Evolutionary conservation across 768 basidiomycete species (phyloP), one percentile per base, ranked within the genome.

Genomic region (Mycena floridula): DNA sequence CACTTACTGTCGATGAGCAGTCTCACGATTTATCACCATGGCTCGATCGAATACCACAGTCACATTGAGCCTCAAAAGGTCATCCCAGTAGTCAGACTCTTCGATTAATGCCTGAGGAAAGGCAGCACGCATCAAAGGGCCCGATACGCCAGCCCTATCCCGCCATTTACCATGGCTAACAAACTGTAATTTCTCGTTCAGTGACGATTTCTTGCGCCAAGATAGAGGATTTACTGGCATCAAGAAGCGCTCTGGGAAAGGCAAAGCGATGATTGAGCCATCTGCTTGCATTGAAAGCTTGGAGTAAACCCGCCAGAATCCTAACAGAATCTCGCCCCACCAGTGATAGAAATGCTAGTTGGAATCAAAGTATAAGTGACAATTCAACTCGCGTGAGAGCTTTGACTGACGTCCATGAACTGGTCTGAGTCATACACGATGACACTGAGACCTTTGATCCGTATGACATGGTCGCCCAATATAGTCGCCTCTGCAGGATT

Each of bases 91-190:
- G 23, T 66, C 64, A 8, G 70, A 63, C 24, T 71, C 64, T 51
- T 86, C 82, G 21, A 87, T 73, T 1, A 78, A 60, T 7, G 76
- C 54, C 16, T 61, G 64, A 1, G 84, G 84, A 58, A 85, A 87
- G 1, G 76, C 77, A 7, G 78, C 73, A 21, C 81, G 77, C 47
- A 88, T 67, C 48, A 87, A 67, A 40, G 79, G 79, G 16, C 74
- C 70, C 54, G 84, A 77, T 54, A 88, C 70, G 11, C 73, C 71
- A 1, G 79, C 76, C 8, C 54, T 50, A 55, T 88, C 85, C 25
- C 81, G 72, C 83, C 81, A 84, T 43, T 63, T 65, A 5, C 56
- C n/a, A n/a, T n/a, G 55, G 13, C 30, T 39, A 22, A 61, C 58
- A 44, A 60, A 62, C 54, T 56, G 37, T 7, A 25, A n/a, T 12